These are phyloP conservation scores for Phytophthora hybrid DNA, from an alignment of 352 stramenopile genomes.

Conservation along the genomic window DNA sequence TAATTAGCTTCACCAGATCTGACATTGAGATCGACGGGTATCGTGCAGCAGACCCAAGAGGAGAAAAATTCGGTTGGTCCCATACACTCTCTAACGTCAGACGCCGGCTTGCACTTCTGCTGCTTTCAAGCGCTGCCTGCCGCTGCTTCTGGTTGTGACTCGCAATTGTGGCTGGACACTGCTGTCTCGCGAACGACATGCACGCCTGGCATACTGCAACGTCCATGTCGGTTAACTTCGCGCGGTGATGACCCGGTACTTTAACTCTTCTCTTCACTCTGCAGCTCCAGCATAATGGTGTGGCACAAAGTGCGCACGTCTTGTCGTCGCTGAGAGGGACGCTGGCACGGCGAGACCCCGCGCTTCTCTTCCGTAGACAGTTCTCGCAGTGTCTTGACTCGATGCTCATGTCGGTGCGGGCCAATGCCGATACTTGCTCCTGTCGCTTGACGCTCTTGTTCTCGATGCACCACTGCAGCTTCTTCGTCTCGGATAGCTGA, in stretches of 20 bases:
- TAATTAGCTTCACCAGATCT: neutral
- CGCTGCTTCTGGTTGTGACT: slow-evolving; percentile 1
- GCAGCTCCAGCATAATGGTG: neutral
- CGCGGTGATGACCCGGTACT: neutral
- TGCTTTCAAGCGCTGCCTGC: neutral
- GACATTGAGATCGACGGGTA: slow-evolving; percentile 3
- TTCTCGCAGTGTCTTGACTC: neutral
- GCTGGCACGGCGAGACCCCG: neutral
- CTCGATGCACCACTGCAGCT: slow-evolving; percentile 33
- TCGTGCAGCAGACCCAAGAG: neutral
- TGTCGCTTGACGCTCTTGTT: neutral
- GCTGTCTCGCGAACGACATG: neutral
- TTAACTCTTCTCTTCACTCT: neutral
- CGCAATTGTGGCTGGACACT: neutral
- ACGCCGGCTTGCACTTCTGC: neutral
- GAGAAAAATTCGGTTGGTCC: neutral
- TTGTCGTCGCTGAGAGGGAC: neutral
- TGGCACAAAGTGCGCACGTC: neutral
- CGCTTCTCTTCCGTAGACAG: neutral
- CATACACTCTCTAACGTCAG: slow-evolving; percentile 1
- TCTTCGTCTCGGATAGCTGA: slow-evolving; percentile 27
- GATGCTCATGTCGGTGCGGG: neutral
- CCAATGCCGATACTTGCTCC: neutral
- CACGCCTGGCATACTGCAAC: neutral
- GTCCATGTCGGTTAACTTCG: neutral